Conservation (phyloP, 169 alveolate species). For the Plasmodium relictum region DNA sequence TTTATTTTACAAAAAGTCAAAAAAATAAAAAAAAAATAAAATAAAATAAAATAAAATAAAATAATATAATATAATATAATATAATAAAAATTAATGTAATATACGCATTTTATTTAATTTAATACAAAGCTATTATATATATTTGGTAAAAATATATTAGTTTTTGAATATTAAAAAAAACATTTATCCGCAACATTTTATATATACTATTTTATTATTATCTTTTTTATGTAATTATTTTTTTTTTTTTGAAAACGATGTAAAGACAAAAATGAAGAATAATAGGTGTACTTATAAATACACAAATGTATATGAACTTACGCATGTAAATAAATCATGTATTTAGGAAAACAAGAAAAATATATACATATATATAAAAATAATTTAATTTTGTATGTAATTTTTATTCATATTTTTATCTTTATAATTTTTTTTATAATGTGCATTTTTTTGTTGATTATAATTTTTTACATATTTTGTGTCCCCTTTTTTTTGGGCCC, state of each 20-base stretch:
- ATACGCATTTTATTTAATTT: too few relatives aligned
- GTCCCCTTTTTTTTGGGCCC: constrained; percentile 67
- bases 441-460: constrained; percentile 38
- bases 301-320: neutral
- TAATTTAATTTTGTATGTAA: constrained; percentile 25
- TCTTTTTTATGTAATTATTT: too few relatives aligned
- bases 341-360: neutral
- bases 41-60: too few relatives aligned
- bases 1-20: too few relatives aligned
- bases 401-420: constrained; percentile 30
- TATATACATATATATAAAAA: constrained; percentile 3
- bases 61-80: too few relatives aligned
- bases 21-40: too few relatives aligned
- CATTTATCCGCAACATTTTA: neutral
- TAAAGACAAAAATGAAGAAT: too few relatives aligned
- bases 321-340: neutral
- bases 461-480: constrained; percentile 55
- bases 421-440: constrained; percentile 65
- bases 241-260: too few relatives aligned
- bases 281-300: neutral
- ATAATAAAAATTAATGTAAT: too few relatives aligned
- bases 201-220: too few relatives aligned
- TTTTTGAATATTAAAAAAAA: constrained; percentile 4
- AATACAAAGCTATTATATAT: too few relatives aligned
- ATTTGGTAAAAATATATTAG: neutral